Evolutionary conservation across 805 yeast genomes (phyloP), one percentile per base, ranked within the genome.

Genomic region (Nakazawaea wyomingensis): DNA sequence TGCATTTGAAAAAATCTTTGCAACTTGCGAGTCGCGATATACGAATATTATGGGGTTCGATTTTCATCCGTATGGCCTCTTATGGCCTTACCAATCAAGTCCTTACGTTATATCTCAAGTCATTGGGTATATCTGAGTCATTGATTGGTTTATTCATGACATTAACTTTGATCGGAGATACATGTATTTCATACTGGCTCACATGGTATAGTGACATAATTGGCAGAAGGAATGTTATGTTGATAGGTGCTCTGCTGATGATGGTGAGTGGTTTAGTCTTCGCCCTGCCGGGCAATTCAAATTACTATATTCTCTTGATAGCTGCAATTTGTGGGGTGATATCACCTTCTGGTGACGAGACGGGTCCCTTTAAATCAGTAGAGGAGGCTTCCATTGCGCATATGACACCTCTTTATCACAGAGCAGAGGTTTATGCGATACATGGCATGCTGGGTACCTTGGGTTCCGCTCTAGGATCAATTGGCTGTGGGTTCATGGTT

Each of bases 331-430:
- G 85, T 24, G 96, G 96, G 1, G 96, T 88, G 14, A 84, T 88
- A 6, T 85, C 95, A 2, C 93, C 96, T 2, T 78, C 87, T 22
- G 95, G 96, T 19, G 89, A 82, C 54, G 96, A 88, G 55, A 86
- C 90, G 0, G 96, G 96, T 0, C 96, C 96, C 0, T 88, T 88
- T 60, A 82, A 85, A 55, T 78, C 93, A 0, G 79, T 88, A 22
- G 96, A 88, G 58, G 96, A 87, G 55, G 80, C 91, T 1, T 73
- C 85, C 31, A 68, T 88, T 39, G 93, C 96, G 0, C 91, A 85
- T 59, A 63, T 88, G 49, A 82, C 95, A 0, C 79, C 82, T 0
- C 72, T 71, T 29, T 66, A 66, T 42, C 75, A 73, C 44, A 68
- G 95, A 36, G 82, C 95, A 1, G 85, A 79, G 49, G 66, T 86